Conservation (phyloP, 331 rosid species). For the Telfairia occidentalis region DNA sequence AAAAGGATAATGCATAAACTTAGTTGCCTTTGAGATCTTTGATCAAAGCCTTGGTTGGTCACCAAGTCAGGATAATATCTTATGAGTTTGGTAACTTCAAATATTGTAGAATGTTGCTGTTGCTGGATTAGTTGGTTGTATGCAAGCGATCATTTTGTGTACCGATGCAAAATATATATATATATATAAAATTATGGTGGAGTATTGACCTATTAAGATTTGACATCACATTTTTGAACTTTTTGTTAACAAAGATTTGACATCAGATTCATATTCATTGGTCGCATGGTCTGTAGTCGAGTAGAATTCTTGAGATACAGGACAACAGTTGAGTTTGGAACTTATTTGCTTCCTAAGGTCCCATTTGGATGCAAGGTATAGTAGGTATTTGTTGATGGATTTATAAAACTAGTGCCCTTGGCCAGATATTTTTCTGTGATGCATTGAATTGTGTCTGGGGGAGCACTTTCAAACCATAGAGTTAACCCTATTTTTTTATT, state of each 20-base stretch:
- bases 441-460: not conserved
- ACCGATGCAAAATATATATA: too few species aligned
- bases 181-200: too few species aligned
- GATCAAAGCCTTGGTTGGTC: not conserved
- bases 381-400: too few species aligned
- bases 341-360: not conserved
- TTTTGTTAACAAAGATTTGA: too few species aligned
- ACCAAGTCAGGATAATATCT: not conserved
- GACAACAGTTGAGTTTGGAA: not conserved
- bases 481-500: not conserved
- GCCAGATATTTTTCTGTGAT: too few species aligned
- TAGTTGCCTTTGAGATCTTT: not conserved
- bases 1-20: not conserved
- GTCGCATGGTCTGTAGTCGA: not conserved
- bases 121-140: not conserved
- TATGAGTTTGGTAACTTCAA: not conserved
- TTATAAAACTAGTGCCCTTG: too few species aligned
- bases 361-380: not conserved
- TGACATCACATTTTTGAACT: not conserved
- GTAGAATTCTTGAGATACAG: not conserved
- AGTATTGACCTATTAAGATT: not conserved
- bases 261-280: not conserved
- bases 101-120: not conserved
- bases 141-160: too few species aligned
- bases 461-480: not conserved